Conservation (phyloP, 2,329 filamentous ascomycete species). For the Colletotrichum tofieldiae region DNA sequence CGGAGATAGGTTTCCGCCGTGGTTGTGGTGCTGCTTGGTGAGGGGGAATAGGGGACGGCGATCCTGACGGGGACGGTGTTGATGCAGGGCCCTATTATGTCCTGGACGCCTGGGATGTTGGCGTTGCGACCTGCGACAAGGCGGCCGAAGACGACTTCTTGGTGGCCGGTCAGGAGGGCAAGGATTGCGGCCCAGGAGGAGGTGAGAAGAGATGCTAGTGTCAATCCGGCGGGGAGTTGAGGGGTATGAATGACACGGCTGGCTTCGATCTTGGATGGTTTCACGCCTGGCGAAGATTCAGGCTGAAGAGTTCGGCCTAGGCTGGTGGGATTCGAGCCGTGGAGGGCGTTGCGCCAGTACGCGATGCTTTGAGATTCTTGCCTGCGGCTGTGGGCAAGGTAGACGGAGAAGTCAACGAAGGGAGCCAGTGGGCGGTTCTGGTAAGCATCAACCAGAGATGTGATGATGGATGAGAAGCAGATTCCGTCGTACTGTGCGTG, state of each 20-base stretch:
- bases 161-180: neutral
- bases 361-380: neutral
- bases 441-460: neutral
- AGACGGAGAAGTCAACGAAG: neutral
- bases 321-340: neutral
- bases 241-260: neutral
- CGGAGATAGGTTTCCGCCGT: too few species aligned
- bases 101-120: neutral
- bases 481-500: neutral
- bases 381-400: neutral
- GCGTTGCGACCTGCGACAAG: neutral
- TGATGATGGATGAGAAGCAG: neutral
- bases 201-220: neutral
- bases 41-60: too few species aligned
- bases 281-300: too few species aligned
- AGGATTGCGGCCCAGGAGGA: neutral
- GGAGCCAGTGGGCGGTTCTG: neutral
- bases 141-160: neutral
- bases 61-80: neutral
- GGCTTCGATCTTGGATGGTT: neutral
- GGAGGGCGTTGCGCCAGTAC: neutral
- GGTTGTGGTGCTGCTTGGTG: too few species aligned
- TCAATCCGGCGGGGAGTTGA: neutral
- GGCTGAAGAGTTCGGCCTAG: too few species aligned
- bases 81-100: neutral